These are phyloP conservation scores for Boletus subcaerulescens DNA, from an alignment of 768 basidiomycete genomes.

Conservation along the genomic window DNA sequence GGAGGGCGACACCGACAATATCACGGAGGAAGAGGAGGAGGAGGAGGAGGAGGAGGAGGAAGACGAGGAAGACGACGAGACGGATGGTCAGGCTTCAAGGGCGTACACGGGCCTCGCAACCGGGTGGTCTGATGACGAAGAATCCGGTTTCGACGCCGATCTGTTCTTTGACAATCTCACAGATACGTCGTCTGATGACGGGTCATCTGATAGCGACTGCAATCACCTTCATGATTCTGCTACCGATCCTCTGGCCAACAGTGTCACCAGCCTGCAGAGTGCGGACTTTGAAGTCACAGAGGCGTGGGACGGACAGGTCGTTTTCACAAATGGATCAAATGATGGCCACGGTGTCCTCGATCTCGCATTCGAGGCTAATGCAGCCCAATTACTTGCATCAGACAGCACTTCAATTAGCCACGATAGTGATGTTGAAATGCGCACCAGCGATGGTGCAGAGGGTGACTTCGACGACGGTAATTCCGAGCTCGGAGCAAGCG, in stretches of 20 bases:
- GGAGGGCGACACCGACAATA: conserved; percentile 58
- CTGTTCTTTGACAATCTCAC: conserved; percentile 80
- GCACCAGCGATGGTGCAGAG: conserved; percentile 33
- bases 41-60: conserved; percentile 39
- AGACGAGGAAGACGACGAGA: conserved; percentile 45
- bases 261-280: conserved; percentile 35
- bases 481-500: conserved; percentile 50
- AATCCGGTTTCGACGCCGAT: conserved; percentile 79
- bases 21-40: conserved; percentile 59
- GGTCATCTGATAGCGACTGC: conserved; percentile 42
- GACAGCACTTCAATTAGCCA: conserved; percentile 47
- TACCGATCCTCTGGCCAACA: conserved; percentile 22
- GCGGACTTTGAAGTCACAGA: conserved; percentile 60
- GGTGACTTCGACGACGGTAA: conserved; percentile 41
- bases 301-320: conserved; percentile 72
- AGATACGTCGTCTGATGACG: conserved; percentile 44
- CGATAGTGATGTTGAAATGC: conserved; percentile 51
- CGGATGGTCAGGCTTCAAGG: conserved; percentile 40
- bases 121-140: conserved; percentile 77
- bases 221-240: conserved; percentile 41
- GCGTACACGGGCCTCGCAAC: conserved; percentile 64
- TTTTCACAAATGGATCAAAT: conserved; percentile 62
- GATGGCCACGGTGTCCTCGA: conserved; percentile 55
- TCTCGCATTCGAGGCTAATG: conserved; percentile 66
- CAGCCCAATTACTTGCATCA: conserved; percentile 49